phyloP scores from a whole-genome alignment of 176 grass and related monocot genomes.

The Juncus inflexus region DNA sequence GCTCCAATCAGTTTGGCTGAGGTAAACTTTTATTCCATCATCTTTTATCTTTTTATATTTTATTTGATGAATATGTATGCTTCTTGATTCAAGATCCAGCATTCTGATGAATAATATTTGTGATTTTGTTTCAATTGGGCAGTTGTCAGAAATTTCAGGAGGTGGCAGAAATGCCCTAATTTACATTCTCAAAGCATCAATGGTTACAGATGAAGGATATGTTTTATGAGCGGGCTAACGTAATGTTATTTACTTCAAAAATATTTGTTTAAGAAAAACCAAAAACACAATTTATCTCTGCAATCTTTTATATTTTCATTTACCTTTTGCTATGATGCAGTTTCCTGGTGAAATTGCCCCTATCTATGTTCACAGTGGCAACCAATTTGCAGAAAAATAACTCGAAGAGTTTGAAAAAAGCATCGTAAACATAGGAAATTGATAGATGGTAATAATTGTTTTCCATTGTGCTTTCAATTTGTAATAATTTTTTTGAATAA shows the following conservation, averaged over 20 bases:
- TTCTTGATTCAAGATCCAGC: too few relatives aligned
- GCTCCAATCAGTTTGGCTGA: constrained; percentile 69
- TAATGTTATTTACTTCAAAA: too few relatives aligned
- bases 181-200: constrained; percentile 71
- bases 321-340: constrained; percentile 20
- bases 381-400: constrained; percentile 39
- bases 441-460: background rate
- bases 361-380: constrained; percentile 37
- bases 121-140: constrained; percentile 21
- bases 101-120: background rate
- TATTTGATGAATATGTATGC: constrained; percentile 1
- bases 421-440: background rate
- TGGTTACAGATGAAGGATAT: too few relatives aligned
- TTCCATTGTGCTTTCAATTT: too few relatives aligned
- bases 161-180: constrained; percentile 76
- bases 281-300: background rate
- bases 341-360: constrained; percentile 78
- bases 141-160: constrained; percentile 72
- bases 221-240: too few relatives aligned
- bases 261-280: too few relatives aligned
- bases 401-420: constrained; percentile 4
- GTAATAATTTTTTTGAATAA: too few relatives aligned
- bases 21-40: constrained; percentile 32
- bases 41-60: constrained; percentile 19
- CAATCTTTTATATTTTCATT: background rate